Evolutionary conservation across 495 filamentous ascomycete species (phyloP).

Genomic region (Talaromyces trachyspermus): DNA sequence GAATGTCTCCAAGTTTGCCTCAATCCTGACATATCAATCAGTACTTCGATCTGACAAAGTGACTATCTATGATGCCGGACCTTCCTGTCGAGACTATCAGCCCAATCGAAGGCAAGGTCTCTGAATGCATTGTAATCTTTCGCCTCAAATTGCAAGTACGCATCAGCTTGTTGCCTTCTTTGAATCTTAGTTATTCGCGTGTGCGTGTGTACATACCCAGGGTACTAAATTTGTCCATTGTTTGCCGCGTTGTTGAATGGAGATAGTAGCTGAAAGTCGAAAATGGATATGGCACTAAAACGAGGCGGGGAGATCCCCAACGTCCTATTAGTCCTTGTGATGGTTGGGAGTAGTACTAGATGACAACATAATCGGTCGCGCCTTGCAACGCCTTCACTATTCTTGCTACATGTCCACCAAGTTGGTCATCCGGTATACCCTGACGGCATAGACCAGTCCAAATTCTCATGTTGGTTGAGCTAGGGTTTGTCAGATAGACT

Average conservation of each 20-base stretch:
- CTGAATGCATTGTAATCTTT: constrained; percentile 2
- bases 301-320: no score
- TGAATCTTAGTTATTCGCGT: neutral
- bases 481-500: no score
- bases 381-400: neutral
- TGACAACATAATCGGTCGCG: neutral
- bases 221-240: neutral
- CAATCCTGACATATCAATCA: constrained; percentile 43
- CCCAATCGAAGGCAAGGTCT: constrained; percentile 56
- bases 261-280: no score
- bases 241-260: neutral
- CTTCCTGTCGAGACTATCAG: constrained; percentile 73
- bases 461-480: no score
- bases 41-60: neutral
- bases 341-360: neutral
- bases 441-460: neutral
- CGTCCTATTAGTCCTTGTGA: neutral
- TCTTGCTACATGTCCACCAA: neutral
- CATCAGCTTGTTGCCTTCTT: neutral
- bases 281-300: no score
- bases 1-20: constrained; percentile 53
- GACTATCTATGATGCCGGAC: constrained; percentile 7
- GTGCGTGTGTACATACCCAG: neutral
- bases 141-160: no score
- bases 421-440: neutral